Evolutionary conservation across 1,139 yeast species (phyloP).

Genomic region (Pichia sp.): DNA sequence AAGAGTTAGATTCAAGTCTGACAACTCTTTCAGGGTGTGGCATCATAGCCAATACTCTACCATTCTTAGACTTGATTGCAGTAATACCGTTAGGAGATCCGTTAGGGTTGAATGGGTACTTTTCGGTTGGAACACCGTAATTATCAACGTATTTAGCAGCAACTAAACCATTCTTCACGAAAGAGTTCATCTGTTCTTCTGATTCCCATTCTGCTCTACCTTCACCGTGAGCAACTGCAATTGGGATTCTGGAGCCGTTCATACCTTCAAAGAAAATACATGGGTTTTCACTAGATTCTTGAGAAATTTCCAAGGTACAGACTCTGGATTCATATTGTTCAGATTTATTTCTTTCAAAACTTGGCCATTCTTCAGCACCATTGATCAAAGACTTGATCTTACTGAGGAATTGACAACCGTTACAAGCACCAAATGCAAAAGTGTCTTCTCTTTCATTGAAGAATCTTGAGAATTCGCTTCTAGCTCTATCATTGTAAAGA

Average conservation of each 20-base stretch:
- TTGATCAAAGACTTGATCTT: slow-evolving; percentile 86
- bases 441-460: slow-evolving; percentile 86
- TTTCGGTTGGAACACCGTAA: slow-evolving; percentile 75
- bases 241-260: slow-evolving; percentile 89
- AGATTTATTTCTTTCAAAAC: slow-evolving; percentile 82
- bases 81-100: slow-evolving; percentile 94
- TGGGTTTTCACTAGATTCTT: slow-evolving; percentile 39
- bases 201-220: slow-evolving; percentile 75
- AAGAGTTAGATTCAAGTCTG: slow-evolving; percentile 82
- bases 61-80: slow-evolving; percentile 84
- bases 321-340: slow-evolving; percentile 98
- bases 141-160: slow-evolving; percentile 83
- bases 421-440: slow-evolving; percentile 98
- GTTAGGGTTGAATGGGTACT: slow-evolving; percentile 92
- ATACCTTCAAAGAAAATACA: slow-evolving; percentile 80
- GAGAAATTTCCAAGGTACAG: slow-evolving; percentile 74
- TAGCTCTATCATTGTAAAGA: slow-evolving; percentile 72
- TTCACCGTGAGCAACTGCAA: slow-evolving; percentile 99
- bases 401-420: slow-evolving; percentile 96
- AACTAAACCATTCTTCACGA: slow-evolving; percentile 45
- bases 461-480: slow-evolving; percentile 68
- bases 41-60: slow-evolving; percentile 97
- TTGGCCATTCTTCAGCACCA: slow-evolving; percentile 96
- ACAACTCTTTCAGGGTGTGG: slow-evolving; percentile 98
- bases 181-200: slow-evolving; percentile 36